A percentile compares a stretch with the other conserved stretches of the same genome.
Conservation (phyloP, 2,329 filamentous ascomycete genomes). For the Didymella pomorum region DNA sequence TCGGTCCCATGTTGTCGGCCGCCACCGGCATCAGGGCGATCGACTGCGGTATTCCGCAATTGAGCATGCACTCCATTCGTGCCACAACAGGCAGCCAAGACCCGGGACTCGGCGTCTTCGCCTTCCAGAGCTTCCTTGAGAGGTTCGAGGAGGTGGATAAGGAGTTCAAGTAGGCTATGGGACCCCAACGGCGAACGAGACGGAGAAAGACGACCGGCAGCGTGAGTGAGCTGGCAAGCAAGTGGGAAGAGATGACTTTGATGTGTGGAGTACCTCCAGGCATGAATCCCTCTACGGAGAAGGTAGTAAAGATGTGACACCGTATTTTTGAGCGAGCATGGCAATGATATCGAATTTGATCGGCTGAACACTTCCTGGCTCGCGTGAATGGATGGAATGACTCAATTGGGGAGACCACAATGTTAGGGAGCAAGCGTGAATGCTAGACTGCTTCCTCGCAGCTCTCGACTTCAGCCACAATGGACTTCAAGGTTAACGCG, state of each 20-base stretch:
- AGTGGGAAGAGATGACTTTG: slow-evolving; percentile 11
- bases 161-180: slow-evolving; percentile 66
- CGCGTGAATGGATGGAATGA: neutral
- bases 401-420: no score
- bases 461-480: no score
- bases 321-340: neutral
- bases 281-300: neutral
- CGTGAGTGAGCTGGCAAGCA: neutral
- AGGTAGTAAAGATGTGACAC: neutral
- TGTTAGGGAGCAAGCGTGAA: no score
- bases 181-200: neutral
- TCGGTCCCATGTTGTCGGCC: slow-evolving; percentile 88
- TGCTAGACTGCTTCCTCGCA: no score
- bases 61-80: slow-evolving; percentile 93
- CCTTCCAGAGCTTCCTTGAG: slow-evolving; percentile 90
- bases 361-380: neutral
- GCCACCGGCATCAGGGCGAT: slow-evolving; percentile 82
- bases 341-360: neutral
- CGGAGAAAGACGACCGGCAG: neutral
- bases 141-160: slow-evolving; percentile 83
- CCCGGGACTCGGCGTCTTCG: slow-evolving; percentile 84
- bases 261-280: neutral
- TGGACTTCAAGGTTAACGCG: no score
- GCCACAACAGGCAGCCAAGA: slow-evolving; percentile 87
- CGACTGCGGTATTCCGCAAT: slow-evolving; percentile 87